phyloP scores from a whole-genome alignment of 768 basidiomycete genomes.

The Sistotremastrum niveocremeum region DNA sequence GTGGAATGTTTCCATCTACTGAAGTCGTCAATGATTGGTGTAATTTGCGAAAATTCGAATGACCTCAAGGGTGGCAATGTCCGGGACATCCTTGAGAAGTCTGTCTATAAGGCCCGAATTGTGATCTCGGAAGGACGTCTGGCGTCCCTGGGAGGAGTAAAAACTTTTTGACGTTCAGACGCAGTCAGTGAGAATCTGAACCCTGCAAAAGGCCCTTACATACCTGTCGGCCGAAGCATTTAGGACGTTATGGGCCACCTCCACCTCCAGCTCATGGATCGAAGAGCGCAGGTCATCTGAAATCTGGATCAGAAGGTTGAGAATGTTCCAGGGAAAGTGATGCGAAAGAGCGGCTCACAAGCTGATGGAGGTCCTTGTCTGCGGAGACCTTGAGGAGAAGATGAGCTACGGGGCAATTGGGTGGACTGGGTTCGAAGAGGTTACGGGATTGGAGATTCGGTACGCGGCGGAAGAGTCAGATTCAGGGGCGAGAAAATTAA shows the following conservation, averaged over 20 bases:
- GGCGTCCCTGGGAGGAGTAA: constrained; percentile 77
- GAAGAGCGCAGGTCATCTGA: constrained; percentile 4
- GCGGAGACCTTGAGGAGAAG: constrained; percentile 36
- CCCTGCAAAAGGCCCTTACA: background rate
- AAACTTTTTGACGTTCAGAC: constrained; percentile 31
- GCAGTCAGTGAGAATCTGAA: constrained; percentile 3
- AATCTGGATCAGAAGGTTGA: background rate
- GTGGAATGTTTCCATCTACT: constrained; percentile 79
- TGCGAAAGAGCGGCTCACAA: constrained; percentile 26
- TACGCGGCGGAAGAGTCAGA: constrained; percentile 37
- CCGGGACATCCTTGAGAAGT: constrained; percentile 33
- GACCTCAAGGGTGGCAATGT: constrained; percentile 61
- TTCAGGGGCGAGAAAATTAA: constrained; percentile 44
- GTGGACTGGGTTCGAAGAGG: constrained; percentile 9
- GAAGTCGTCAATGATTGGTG: background rate
- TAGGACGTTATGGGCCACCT: constrained; percentile 24
- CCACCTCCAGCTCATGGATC: constrained; percentile 15
- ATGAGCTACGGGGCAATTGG: background rate
- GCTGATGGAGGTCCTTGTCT: constrained; percentile 37
- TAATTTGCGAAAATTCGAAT: constrained; percentile 1
- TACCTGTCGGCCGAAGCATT: constrained; percentile 82
- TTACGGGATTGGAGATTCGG: constrained; percentile 51
- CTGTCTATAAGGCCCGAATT: constrained; percentile 50
- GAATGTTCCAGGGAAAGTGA: background rate
- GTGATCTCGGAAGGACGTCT: constrained; percentile 67